A percentile compares a stretch with the other conserved stretches of the same genome.
These are phyloP conservation scores for Apiospora aurea DNA, from an alignment of 2,329 filamentous ascomycete genomes.

Conservation along the genomic window DNA sequence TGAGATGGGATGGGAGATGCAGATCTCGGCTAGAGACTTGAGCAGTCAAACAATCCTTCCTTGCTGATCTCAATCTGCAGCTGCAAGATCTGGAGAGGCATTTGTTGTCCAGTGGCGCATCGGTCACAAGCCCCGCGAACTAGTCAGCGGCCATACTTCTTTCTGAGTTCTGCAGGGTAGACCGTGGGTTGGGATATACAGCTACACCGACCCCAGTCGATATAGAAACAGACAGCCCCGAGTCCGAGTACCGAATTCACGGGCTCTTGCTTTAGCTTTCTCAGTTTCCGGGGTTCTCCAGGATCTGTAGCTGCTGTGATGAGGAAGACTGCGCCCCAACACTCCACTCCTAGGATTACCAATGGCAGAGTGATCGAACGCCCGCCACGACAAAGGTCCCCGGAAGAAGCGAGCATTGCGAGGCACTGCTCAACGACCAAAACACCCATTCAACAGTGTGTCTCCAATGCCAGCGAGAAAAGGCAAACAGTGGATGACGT, in stretches of 20 bases:
- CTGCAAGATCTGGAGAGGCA: background rate
- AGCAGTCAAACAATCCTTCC: background rate
- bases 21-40: background rate
- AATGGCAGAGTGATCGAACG: background rate
- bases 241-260: background rate
- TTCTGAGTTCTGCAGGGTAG: background rate
- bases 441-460: background rate
- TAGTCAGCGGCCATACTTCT: background rate
- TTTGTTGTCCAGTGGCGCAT: background rate
- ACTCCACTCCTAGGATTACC: background rate
- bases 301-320: background rate
- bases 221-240: background rate
- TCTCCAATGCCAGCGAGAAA: background rate
- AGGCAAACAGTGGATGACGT: background rate
- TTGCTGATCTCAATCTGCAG: constrained; percentile 14
- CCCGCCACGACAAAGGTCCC: background rate
- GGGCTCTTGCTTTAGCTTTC: background rate
- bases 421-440: background rate
- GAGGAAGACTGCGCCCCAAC: background rate
- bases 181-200: background rate
- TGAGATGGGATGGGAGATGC: background rate
- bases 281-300: background rate
- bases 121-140: constrained; percentile 4
- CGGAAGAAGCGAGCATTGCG: background rate
- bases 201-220: background rate